Percentiles rank a stretch among this genome's conserved stretches.
phyloP scores from a whole-genome alignment of 352 stramenopile genomes.

The Pythium sukuiense region DNA sequence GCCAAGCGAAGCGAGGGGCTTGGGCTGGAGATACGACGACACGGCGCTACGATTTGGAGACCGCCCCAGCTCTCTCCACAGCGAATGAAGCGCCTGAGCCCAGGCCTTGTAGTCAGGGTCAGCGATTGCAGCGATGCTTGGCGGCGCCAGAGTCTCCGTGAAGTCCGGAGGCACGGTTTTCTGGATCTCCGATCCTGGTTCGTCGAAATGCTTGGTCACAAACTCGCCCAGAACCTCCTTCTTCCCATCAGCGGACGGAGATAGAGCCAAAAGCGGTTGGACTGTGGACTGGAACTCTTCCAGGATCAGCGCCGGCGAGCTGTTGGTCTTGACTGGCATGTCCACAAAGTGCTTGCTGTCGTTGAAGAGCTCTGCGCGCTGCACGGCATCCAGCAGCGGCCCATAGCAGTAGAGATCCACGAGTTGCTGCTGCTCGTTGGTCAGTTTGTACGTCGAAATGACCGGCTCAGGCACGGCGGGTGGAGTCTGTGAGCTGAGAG shows the following conservation, averaged over 20 bases:
- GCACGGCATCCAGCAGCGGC: slow-evolving; percentile 59
- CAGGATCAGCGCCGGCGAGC: slow-evolving; percentile 35
- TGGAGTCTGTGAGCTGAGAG: background rate
- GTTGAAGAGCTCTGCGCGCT: slow-evolving; percentile 60
- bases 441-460: background rate
- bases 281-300: slow-evolving; percentile 30
- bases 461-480: background rate
- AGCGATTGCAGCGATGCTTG: slow-evolving; percentile 30
- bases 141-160: slow-evolving; percentile 24
- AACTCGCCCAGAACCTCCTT: slow-evolving; percentile 42
- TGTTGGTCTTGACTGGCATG: slow-evolving; percentile 70
- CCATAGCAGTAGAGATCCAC: slow-evolving; percentile 51
- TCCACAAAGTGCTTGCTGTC: slow-evolving; percentile 92
- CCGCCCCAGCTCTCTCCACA: slow-evolving; percentile 42
- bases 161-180: slow-evolving; percentile 47
- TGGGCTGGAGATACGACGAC: slow-evolving; percentile 29
- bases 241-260: slow-evolving; percentile 24
- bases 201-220: slow-evolving; percentile 61
- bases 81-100: slow-evolving; percentile 38
- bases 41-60: slow-evolving; percentile 14
- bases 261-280: background rate
- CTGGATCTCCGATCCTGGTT: slow-evolving; percentile 51
- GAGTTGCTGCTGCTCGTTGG: slow-evolving; percentile 18
- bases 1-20: slow-evolving; percentile 33
- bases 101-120: slow-evolving; percentile 32